Conservation (phyloP, 768 basidiomycete genomes). For the Erythrobasidium yunnanense region DNA sequence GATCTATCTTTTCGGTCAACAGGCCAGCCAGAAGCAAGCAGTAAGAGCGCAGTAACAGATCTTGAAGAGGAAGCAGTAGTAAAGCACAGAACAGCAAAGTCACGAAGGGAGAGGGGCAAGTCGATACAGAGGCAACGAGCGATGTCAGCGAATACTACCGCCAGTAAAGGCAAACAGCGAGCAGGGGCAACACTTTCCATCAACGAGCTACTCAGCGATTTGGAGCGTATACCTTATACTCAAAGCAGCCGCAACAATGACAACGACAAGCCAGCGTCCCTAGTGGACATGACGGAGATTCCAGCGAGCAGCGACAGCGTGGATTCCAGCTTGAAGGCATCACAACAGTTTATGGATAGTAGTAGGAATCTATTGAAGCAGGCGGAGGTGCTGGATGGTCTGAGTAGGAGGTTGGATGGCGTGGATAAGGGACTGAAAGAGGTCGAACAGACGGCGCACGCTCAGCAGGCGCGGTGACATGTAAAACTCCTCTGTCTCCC, state of each 20-base stretch:
- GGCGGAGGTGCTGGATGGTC: constrained; percentile 2
- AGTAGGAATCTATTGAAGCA: constrained; percentile 1
- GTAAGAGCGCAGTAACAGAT: too few species aligned
- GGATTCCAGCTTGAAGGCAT: constrained; percentile 15
- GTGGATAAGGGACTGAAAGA: not conserved
- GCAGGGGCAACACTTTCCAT: not conserved
- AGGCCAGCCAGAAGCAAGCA: too few species aligned
- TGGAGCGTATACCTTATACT: not conserved
- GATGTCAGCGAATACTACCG: not conserved
- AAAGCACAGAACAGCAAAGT: too few species aligned
- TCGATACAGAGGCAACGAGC: not conserved
- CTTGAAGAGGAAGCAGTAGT: too few species aligned
- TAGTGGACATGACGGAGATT: not conserved
- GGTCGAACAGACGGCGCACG: not conserved
- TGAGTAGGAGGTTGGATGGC: not conserved
- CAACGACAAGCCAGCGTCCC: not conserved
- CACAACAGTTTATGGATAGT: constrained; percentile 15
- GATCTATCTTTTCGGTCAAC: too few species aligned
- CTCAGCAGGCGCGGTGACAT: not conserved
- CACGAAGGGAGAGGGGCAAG: not conserved
- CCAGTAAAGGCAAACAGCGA: not conserved
- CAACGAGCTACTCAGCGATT: constrained; percentile 9
- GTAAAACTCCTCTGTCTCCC: not conserved
- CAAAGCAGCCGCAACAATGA: not conserved
- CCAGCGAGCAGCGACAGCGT: constrained; percentile 9